These are phyloP conservation scores for Rhodocollybia butyracea DNA, from an alignment of 768 basidiomycete genomes.

Conservation along the genomic window DNA sequence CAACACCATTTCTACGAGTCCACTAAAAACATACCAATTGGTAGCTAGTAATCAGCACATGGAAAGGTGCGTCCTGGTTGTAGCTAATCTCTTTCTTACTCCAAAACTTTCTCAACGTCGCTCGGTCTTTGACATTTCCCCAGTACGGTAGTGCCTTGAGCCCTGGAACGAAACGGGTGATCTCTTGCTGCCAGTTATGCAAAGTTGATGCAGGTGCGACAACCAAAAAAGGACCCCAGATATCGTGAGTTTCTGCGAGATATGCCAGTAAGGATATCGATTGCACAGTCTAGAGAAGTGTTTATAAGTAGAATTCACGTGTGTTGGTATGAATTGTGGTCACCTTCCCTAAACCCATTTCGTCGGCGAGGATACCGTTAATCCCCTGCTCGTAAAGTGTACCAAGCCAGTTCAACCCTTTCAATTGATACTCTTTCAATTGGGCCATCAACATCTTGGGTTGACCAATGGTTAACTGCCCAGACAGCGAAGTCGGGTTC, in stretches of 20 bases:
- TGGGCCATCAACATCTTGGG: slow-evolving; percentile 96
- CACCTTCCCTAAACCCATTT: slow-evolving; percentile 95
- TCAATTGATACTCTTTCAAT: slow-evolving; percentile 96
- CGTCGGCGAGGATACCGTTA: slow-evolving; percentile 98
- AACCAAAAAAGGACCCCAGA: slow-evolving; percentile 99
- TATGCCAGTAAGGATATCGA: slow-evolving; percentile 95
- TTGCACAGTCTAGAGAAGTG: slow-evolving; percentile 78
- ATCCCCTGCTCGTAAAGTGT: slow-evolving; percentile 99
- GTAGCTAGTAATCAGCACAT: slow-evolving; percentile 95
- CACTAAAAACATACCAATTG: slow-evolving; percentile 63
- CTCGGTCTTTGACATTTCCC: slow-evolving; percentile 95
- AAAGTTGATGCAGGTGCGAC: slow-evolving; percentile 96
- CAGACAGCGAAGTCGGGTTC: slow-evolving; percentile 89
- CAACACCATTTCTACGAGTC: not conserved
- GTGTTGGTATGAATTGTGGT: slow-evolving; percentile 3
- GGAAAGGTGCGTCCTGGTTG: slow-evolving; percentile 93
- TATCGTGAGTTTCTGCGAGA: slow-evolving; percentile 94
- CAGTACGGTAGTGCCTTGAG: slow-evolving; percentile 97
- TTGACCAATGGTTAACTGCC: slow-evolving; percentile 82
- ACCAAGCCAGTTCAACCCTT: slow-evolving; percentile 96
- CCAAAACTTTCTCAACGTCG: slow-evolving; percentile 95
- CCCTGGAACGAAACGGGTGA: slow-evolving; percentile 90
- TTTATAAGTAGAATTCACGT: not conserved
- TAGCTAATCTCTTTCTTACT: slow-evolving; percentile 96
- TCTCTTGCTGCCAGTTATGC: slow-evolving; percentile 99